These are phyloP conservation scores for Neoboletus magnificus DNA, from an alignment of 768 basidiomycete species.

Conservation along the genomic window DNA sequence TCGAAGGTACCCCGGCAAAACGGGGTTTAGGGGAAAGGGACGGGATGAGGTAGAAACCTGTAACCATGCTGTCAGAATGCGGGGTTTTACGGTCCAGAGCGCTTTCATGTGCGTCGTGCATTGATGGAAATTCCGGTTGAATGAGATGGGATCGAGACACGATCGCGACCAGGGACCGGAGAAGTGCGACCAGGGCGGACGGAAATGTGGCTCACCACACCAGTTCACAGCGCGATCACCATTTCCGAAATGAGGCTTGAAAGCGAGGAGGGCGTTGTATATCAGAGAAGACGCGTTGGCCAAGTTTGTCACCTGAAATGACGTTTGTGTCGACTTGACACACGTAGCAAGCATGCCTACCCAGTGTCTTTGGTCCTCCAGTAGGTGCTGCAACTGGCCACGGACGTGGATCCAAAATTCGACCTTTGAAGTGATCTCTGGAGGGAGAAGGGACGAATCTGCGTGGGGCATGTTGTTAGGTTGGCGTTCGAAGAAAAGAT, in stretches of 20 bases:
- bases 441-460: conserved; percentile 71
- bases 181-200: neutral
- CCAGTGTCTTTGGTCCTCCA: conserved; percentile 75
- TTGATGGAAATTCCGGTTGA: neutral
- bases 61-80: conserved; percentile 20
- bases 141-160: neutral
- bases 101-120: neutral
- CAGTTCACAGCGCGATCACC: conserved; percentile 77
- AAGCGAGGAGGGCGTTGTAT: conserved; percentile 73
- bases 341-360: conserved; percentile 39
- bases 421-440: conserved; percentile 62
- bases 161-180: neutral
- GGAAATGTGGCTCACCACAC: conserved; percentile 66
- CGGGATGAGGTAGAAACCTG: conserved; percentile 85
- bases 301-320: conserved; percentile 72
- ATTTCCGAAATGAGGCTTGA: conserved; percentile 58
- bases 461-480: conserved; percentile 75
- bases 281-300: conserved; percentile 81
- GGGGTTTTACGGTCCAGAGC: neutral
- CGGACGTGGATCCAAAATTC: conserved; percentile 81
- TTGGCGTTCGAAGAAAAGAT: neutral
- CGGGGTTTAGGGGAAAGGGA: conserved; percentile 55
- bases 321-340: neutral
- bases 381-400: conserved; percentile 55
- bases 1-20: conserved; percentile 14